Percentiles rank a stretch among this genome's conserved stretches.
phyloP scores from a whole-genome alignment of 805 yeast genomes.

The Starmerella stigmatis region DNA sequence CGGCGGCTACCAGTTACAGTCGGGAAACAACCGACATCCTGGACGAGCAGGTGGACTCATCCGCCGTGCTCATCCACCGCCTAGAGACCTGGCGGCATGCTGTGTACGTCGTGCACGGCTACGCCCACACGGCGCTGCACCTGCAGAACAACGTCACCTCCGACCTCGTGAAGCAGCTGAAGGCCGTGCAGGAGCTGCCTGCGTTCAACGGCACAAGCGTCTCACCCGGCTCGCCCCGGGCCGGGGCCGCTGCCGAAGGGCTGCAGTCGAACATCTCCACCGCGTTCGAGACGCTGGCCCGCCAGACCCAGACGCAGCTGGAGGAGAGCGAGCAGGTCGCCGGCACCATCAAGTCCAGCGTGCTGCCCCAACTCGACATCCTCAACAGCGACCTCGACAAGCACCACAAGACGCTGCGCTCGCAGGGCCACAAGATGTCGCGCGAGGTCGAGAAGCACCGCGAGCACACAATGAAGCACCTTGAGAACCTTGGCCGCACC shows the following conservation, averaged over 20 bases:
- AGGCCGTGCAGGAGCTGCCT: conserved; percentile 30
- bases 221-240: conserved; percentile 12
- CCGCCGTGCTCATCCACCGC: conserved; percentile 30
- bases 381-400: conserved; percentile 34
- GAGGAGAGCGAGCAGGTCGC: conserved; percentile 33
- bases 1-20: conserved; percentile 3
- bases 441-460: conserved; percentile 34
- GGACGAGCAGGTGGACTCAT: conserved; percentile 30
- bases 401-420: conserved; percentile 36
- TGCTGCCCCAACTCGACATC: conserved; percentile 39
- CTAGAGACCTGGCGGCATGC: conserved; percentile 34
- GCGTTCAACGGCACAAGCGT: conserved; percentile 24
- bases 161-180: conserved; percentile 30
- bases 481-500: conserved; percentile 31
- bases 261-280: conserved; percentile 25
- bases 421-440: conserved; percentile 30
- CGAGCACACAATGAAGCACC: conserved; percentile 31
- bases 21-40: conserved; percentile 18
- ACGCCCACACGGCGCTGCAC: conserved; percentile 25
- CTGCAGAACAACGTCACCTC: conserved; percentile 27
- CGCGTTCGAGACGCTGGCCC: conserved; percentile 29
- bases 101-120: conserved; percentile 27
- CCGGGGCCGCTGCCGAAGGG: conserved; percentile 10
- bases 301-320: conserved; percentile 29
- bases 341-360: conserved; percentile 31